Base-by-base conservation (phyloP, 2,329 filamentous ascomycete species). In the Aspergillus sp. region DNA sequence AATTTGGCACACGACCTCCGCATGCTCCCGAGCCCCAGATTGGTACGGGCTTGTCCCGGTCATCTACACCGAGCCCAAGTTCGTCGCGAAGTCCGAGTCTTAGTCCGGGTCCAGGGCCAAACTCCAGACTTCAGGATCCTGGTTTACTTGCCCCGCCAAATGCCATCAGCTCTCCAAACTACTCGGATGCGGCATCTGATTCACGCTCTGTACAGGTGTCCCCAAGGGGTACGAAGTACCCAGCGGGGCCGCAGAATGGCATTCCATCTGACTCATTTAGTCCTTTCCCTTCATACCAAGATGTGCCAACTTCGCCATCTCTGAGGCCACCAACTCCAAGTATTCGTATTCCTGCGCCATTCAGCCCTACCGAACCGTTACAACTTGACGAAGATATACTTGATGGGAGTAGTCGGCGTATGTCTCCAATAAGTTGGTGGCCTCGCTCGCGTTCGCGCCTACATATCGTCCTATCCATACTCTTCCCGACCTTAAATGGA, bases 401-500 rank as follows among this genome's bases (percentile, higher is more conserved):
- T 54, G 55, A 78, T 74, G 65, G 83, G 76, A 58, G 63, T 14
- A 57, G 62, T 48, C 72, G 75, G 19, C 58, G 62, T 35, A 64
- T 71, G 40, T 76, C 73, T 52, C 73, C 74, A 6, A 79, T 90
- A 43, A 81, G 74, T 46, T 96, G 91, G 89, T 97, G 93, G 92
- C 92, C 92, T 2, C 90, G 92, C 70, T 79, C 77, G 5, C 64
- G 90, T 19, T 76, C 96, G 4, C 90, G 92, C 3, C 78, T 90
- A 2, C 82, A 89, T 56, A 77, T 89, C 7, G 79, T 98, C 14
- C 73, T 86, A 15, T 82, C 85, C 15, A 93, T 90, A 0, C 75
- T 99, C 0, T 96, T 98, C 65, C 95, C 95, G 1, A 97, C 93
- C 0, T 76, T 99, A 31, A 88, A 87, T 62, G 87, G 84, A 24